phyloP scores from a whole-genome alignment of 495 filamentous ascomycete species.

The Xeromyces bisporus region DNA sequence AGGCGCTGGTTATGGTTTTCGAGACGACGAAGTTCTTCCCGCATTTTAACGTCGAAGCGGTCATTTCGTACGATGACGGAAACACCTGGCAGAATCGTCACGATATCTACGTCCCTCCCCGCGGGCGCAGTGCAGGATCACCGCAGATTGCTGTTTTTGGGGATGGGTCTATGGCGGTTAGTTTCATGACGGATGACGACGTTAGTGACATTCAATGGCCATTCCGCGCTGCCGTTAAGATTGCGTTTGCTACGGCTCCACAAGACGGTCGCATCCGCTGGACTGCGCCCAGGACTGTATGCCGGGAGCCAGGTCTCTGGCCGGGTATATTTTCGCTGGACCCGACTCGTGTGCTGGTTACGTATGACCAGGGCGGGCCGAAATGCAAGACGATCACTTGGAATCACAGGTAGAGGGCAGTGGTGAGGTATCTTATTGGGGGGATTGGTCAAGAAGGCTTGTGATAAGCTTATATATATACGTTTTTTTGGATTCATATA shows the following conservation, averaged over 20 bases:
- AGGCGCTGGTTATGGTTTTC: constrained; percentile 39
- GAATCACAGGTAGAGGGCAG: constrained; percentile 6
- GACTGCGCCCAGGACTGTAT: constrained; percentile 13
- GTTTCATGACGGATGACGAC: constrained; percentile 50
- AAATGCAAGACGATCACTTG: constrained; percentile 19
- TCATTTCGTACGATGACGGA: constrained; percentile 41
- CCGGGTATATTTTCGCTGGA: constrained; percentile 26
- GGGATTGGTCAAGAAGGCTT: too few species aligned
- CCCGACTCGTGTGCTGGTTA: constrained; percentile 18
- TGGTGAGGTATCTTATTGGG: too few species aligned
- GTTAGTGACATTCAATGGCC: constrained; percentile 18
- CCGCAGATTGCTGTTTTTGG: constrained; percentile 40
- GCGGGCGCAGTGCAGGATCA: constrained; percentile 35
- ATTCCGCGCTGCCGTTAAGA: constrained; percentile 24
- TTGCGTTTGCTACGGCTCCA: constrained; percentile 20
- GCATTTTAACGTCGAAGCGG: constrained; percentile 38
- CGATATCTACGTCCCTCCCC: constrained; percentile 29
- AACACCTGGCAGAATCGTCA: constrained; percentile 34
- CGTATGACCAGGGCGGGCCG: constrained; percentile 26
- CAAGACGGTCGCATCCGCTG: constrained; percentile 21
- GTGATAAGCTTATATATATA: too few species aligned
- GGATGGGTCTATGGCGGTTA: constrained; percentile 37
- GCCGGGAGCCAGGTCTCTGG: constrained; percentile 23
- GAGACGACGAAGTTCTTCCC: constrained; percentile 35
- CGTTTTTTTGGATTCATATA: too few species aligned